A percentile compares a stretch with the other conserved stretches of the same genome.
phyloP scores from a whole-genome alignment of 139 green algal genomes.

The Chlorella sorokiniana region DNA sequence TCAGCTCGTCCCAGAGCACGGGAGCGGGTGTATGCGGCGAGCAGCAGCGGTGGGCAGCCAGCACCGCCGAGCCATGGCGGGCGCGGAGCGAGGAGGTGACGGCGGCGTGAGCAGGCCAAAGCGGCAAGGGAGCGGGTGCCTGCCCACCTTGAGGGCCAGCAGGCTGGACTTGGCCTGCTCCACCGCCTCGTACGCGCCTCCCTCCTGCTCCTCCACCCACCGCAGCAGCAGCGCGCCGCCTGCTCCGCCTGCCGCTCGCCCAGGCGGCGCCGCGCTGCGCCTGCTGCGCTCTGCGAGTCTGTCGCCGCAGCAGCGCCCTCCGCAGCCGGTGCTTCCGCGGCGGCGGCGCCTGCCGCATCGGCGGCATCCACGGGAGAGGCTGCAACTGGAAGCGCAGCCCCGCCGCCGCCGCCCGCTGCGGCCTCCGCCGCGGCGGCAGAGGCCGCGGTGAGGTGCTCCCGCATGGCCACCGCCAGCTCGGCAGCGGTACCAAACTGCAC shows the following conservation, averaged over 20 bases:
- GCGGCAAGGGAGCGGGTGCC: neutral
- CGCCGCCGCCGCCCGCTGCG: neutral
- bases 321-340: no score
- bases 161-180: constrained; percentile 28
- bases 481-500: constrained; percentile 22
- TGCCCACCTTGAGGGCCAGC: constrained; percentile 30
- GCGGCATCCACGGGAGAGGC: no score
- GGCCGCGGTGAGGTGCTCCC: constrained; percentile 25
- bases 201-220: constrained; percentile 57
- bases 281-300: neutral
- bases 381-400: no score
- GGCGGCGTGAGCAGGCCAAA: no score
- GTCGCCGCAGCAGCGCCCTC: neutral
- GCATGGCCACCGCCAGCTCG: constrained; percentile 30
- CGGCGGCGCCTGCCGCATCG: no score
- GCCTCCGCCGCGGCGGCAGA: constrained; percentile 2
- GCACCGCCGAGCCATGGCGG: no score
- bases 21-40: no score
- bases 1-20: neutral
- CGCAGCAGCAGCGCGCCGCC: constrained; percentile 46
- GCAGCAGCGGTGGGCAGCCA: no score
- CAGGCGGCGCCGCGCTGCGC: neutral
- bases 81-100: no score
- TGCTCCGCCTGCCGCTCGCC: constrained; percentile 8
- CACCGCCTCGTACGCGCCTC: constrained; percentile 21